phyloP scores from a whole-genome alignment of 2,329 filamentous ascomycete species.

The Diplodia mutila region DNA sequence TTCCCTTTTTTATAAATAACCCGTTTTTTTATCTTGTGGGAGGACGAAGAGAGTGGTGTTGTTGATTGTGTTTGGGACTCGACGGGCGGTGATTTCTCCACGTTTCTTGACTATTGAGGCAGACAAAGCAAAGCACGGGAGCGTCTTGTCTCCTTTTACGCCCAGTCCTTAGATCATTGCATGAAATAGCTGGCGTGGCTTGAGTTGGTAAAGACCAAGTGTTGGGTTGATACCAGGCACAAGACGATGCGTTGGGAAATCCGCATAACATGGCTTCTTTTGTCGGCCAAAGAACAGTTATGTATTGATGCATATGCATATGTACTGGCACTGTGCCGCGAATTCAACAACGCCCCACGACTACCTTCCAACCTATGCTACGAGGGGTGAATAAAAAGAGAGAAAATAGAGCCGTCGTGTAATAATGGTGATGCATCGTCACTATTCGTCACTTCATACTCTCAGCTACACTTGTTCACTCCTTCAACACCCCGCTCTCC shows the following conservation, averaged over 20 bases:
- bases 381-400: not conserved
- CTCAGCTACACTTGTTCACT: not conserved
- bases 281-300: not conserved
- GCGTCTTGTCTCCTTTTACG: too few species aligned
- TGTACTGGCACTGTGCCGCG: not conserved
- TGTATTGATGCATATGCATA: not conserved
- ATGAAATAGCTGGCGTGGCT: too few species aligned
- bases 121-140: too few species aligned
- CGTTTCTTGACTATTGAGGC: too few species aligned
- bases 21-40: too few species aligned
- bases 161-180: too few species aligned
- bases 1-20: too few species aligned
- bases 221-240: not conserved
- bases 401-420: not conserved
- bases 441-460: not conserved
- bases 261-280: not conserved
- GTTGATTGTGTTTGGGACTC: too few species aligned
- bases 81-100: too few species aligned
- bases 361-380: not conserved
- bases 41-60: too few species aligned
- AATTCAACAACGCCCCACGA: not conserved
- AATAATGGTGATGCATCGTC: not conserved
- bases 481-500: slow-evolving; percentile 11
- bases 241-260: too few species aligned
- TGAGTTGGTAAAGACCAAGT: too few species aligned